Conservation (phyloP, 116 monocot genomes). For the Dioscorea cayenensis region DNA sequence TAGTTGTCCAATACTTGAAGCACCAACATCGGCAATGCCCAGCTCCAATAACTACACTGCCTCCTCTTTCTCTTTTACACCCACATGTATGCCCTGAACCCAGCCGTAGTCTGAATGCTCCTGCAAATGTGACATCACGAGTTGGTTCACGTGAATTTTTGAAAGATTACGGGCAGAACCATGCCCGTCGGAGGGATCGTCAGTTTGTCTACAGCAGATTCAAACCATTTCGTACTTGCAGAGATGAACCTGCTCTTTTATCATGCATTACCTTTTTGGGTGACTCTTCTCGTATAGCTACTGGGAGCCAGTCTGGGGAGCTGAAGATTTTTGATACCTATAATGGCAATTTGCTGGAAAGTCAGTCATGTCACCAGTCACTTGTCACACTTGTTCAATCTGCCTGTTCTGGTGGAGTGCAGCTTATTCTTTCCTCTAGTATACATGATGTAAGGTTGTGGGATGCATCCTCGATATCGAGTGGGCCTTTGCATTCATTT, state of each 20-base stretch:
- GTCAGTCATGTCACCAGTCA: constrained; percentile 58
- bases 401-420: constrained; percentile 40
- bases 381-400: constrained; percentile 63
- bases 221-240: constrained; percentile 75
- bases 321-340: constrained; percentile 83
- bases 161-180: constrained; percentile 67
- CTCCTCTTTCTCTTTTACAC: constrained; percentile 94
- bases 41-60: constrained; percentile 93
- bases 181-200: constrained; percentile 71
- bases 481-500: constrained; percentile 84
- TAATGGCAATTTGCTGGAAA: constrained; percentile 66
- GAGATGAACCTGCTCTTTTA: constrained; percentile 75
- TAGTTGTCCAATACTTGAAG: constrained; percentile 95
- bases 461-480: constrained; percentile 72
- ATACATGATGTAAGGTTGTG: constrained; percentile 70
- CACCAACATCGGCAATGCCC: constrained; percentile 98
- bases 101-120: constrained; percentile 75
- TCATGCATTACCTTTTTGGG: constrained; percentile 84
- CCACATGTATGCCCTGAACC: constrained; percentile 96
- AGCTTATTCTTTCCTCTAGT: constrained; percentile 75
- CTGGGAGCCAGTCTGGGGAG: constrained; percentile 82
- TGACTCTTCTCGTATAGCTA: constrained; percentile 59
- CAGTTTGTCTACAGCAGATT: constrained; percentile 97
- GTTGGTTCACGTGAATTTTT: constrained; percentile 61
- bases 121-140: constrained; percentile 77